phyloP scores from a whole-genome alignment of 257 asterid genomes.

The Knoxia roxburghii region DNA sequence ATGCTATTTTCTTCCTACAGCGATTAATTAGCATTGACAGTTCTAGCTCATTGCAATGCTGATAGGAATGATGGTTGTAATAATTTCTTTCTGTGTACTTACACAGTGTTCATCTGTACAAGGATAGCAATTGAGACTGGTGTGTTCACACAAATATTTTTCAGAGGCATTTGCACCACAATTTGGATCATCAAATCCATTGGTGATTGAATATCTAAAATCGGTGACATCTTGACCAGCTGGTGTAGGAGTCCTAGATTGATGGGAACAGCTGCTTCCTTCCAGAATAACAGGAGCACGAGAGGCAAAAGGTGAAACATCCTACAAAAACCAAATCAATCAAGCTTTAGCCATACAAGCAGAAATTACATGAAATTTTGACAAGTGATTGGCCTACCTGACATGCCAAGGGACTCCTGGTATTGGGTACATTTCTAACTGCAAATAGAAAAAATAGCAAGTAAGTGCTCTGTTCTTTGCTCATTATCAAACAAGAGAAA shows the following conservation, averaged over 20 bases:
- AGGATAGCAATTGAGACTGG: conserved; percentile 31
- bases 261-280: conserved; percentile 48
- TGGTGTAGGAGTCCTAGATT: conserved; percentile 36
- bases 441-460: conserved; percentile 28
- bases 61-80: neutral
- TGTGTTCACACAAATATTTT: conserved; percentile 26
- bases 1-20: neutral
- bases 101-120: conserved; percentile 44
- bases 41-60: neutral
- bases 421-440: conserved; percentile 39
- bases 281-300: conserved; percentile 35
- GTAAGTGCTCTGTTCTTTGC: conserved; percentile 24
- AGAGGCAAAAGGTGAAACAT: conserved; percentile 49
- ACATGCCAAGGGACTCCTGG: conserved; percentile 22
- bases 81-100: conserved; percentile 27
- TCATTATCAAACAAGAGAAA: conserved; percentile 8
- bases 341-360: conserved; percentile 10
- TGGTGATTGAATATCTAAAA: conserved; percentile 31
- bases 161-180: conserved; percentile 33
- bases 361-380: conserved; percentile 13
- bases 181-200: conserved; percentile 34
- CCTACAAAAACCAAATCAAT: conserved; percentile 38
- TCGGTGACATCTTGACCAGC: conserved; percentile 28
- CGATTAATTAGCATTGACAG: neutral
- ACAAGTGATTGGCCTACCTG: conserved; percentile 41